These are phyloP conservation scores for Ceratorhiza oryzae-sativae DNA, from an alignment of 1,284 basidiomycete genomes.

Conservation along the genomic window DNA sequence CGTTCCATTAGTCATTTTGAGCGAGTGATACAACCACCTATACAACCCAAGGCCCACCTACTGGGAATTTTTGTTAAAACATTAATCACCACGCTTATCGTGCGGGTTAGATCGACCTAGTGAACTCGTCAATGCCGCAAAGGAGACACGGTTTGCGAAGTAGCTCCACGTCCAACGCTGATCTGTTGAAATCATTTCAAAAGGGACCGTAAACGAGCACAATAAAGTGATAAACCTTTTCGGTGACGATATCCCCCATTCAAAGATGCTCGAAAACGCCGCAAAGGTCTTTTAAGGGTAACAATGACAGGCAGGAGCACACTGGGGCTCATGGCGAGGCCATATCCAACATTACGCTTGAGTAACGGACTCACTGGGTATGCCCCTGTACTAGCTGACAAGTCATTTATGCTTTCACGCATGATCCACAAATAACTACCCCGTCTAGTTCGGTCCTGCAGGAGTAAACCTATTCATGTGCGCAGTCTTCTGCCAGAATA, in stretches of 20 bases:
- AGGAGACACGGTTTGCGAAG: neutral
- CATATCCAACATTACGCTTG: neutral
- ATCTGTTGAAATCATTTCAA: neutral
- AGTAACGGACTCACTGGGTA: neutral
- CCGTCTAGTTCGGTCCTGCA: too few species aligned
- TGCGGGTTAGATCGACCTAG: neutral
- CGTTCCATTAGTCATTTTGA: conserved; percentile 1
- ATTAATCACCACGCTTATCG: neutral
- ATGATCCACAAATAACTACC: too few species aligned
- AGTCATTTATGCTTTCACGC: too few species aligned
- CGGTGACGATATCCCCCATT: neutral
- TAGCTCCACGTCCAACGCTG: neutral
- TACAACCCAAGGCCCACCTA: too few species aligned
- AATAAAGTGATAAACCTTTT: neutral
- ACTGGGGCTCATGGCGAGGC: neutral
- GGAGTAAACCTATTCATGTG: too few species aligned
- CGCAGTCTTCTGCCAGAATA: too few species aligned
- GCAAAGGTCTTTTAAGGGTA: neutral
- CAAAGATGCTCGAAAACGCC: neutral
- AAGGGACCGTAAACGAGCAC: too few species aligned
- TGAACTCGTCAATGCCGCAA: neutral
- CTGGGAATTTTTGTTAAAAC: neutral
- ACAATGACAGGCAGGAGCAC: neutral
- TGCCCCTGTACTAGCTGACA: neutral
- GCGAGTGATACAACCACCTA: neutral